Evolutionary conservation across 768 basidiomycete genomes (phyloP).

Genomic region (Phaeolepiota aurea): DNA sequence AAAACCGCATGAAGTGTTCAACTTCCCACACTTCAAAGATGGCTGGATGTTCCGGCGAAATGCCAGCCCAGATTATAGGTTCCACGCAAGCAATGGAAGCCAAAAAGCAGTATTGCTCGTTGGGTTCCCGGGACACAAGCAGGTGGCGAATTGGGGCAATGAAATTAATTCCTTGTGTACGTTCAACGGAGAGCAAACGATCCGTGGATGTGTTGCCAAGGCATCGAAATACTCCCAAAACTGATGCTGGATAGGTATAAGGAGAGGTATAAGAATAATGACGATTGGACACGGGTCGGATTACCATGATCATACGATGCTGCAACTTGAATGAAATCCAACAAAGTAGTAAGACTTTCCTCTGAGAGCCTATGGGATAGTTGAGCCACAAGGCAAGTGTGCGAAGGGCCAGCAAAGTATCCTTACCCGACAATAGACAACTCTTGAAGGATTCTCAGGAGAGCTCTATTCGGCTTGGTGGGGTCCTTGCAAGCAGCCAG

Average conservation of each 20-base stretch:
- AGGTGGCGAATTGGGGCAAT: slow-evolving; percentile 45
- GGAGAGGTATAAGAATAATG: background rate
- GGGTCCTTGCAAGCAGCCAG: background rate
- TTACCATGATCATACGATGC: slow-evolving; percentile 7
- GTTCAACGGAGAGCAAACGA: slow-evolving; percentile 16
- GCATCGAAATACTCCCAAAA: slow-evolving; percentile 29
- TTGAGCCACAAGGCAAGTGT: background rate
- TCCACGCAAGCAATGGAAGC: slow-evolving; percentile 53
- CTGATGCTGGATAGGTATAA: slow-evolving; percentile 10
- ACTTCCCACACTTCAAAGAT: slow-evolving; percentile 69
- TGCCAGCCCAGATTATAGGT: slow-evolving; percentile 63
- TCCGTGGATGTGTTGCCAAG: slow-evolving; percentile 20
- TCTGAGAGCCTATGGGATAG: slow-evolving; percentile 11
- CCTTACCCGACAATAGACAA: slow-evolving; percentile 22
- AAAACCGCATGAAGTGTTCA: slow-evolving; percentile 57
- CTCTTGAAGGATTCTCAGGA: slow-evolving; percentile 15
- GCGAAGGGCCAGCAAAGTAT: too few species aligned
- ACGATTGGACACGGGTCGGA: background rate
- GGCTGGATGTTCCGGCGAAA: slow-evolving; percentile 34
- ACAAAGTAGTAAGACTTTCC: slow-evolving; percentile 14
- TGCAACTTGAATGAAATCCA: slow-evolving; percentile 17
- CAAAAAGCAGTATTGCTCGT: slow-evolving; percentile 61
- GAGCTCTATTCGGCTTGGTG: background rate
- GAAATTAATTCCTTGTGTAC: slow-evolving; percentile 20
- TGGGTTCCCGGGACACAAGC: slow-evolving; percentile 47